Percentiles rank a stretch among this genome's conserved stretches.
These are phyloP conservation scores for Immersiella caudata DNA, from an alignment of 495 filamentous ascomycete genomes.

Conservation along the genomic window DNA sequence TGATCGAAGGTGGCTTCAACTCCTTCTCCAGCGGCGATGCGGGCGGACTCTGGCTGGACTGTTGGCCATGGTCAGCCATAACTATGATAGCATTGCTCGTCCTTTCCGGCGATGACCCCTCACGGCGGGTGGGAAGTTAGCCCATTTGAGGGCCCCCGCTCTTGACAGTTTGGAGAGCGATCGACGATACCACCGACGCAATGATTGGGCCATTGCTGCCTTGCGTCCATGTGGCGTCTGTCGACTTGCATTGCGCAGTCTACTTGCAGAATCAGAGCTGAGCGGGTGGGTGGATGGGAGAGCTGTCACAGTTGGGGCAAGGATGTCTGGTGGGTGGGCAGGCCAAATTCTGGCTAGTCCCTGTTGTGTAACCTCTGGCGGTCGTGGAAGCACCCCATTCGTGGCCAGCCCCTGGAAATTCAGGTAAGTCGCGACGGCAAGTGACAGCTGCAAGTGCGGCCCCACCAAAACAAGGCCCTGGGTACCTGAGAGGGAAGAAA, in stretches of 20 bases:
- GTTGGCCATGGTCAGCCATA: neutral
- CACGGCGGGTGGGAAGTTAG: no score
- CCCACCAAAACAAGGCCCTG: neutral
- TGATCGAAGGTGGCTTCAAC: neutral
- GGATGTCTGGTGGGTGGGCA: neutral
- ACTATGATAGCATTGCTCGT: no score
- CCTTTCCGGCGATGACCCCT: no score
- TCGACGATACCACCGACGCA: neutral
- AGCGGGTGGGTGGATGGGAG: neutral
- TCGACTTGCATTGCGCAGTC: neutral
- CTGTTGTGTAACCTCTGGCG: neutral
- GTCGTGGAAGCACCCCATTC: neutral
- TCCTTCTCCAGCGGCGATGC: neutral
- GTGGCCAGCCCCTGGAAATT: neutral
- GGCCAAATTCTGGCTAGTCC: neutral
- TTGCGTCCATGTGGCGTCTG: neutral
- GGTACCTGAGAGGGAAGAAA: no score
- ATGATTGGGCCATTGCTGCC: neutral
- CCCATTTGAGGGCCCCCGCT: neutral
- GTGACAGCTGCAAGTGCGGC: neutral
- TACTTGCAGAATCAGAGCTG: neutral
- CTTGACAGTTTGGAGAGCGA: neutral
- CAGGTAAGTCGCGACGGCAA: neutral
- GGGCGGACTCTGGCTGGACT: neutral
- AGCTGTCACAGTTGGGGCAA: neutral